Evolutionary conservation across 1,284 basidiomycete genomes (phyloP).

Genomic region (Pseudozyma hubeiensis): DNA sequence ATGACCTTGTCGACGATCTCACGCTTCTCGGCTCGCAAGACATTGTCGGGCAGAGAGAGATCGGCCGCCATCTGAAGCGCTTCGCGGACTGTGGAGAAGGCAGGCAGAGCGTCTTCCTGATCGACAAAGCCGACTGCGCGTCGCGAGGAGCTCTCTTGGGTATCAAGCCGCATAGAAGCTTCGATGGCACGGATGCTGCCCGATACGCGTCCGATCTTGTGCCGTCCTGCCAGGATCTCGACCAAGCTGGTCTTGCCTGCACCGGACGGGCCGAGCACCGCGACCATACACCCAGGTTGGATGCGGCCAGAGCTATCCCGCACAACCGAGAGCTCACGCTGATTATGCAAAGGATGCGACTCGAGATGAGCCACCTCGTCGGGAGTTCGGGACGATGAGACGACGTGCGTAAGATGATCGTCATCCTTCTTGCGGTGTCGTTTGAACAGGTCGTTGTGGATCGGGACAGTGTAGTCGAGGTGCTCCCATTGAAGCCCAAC

Average conservation of each 20-base stretch:
- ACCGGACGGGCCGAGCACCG: constrained; percentile 56
- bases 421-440: constrained; percentile 3
- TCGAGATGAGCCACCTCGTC: constrained; percentile 16
- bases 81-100: constrained; percentile 56
- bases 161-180: constrained; percentile 3
- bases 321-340: constrained; percentile 12
- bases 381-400: constrained; percentile 8
- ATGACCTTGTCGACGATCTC: constrained; percentile 40
- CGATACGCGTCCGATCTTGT: constrained; percentile 45
- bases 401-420: background rate
- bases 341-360: constrained; percentile 1
- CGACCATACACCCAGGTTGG: constrained; percentile 51
- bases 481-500: constrained; percentile 52
- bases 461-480: constrained; percentile 38
- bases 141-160: background rate
- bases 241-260: constrained; percentile 61
- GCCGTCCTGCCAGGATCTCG: constrained; percentile 55
- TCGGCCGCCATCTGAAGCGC: constrained; percentile 55
- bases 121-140: constrained; percentile 55
- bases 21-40: constrained; percentile 29
- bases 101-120: constrained; percentile 57
- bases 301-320: constrained; percentile 41
- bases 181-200: constrained; percentile 38
- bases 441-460: constrained; percentile 11
- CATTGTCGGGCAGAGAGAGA: constrained; percentile 53